Conservation (phyloP, 1,284 basidiomycete genomes). For the Ustilago hordei region DNA sequence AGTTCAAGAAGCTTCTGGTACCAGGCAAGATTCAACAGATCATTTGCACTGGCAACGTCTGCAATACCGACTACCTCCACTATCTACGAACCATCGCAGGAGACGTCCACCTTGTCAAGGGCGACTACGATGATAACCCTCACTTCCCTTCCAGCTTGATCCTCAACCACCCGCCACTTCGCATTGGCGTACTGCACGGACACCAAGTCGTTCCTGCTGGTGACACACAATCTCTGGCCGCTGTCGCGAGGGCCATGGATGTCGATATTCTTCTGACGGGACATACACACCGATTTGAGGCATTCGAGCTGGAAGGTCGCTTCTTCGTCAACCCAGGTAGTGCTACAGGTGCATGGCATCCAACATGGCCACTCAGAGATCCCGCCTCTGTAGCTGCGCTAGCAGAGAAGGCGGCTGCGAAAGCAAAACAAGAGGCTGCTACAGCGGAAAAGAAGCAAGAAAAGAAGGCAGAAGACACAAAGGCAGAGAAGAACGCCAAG, state of each 20-base stretch:
- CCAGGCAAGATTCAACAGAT: slow-evolving; percentile 98
- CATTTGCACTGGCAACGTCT: slow-evolving; percentile 96
- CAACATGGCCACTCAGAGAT: slow-evolving; percentile 72
- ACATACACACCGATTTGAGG: slow-evolving; percentile 96
- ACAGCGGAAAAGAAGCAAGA: slow-evolving; percentile 26
- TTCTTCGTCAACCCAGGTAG: slow-evolving; percentile 98
- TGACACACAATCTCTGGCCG: slow-evolving; percentile 86
- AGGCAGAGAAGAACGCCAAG: slow-evolving; percentile 27
- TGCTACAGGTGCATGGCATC: slow-evolving; percentile 88
- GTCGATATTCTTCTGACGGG: slow-evolving; percentile 95
- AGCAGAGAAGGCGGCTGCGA: slow-evolving; percentile 26
- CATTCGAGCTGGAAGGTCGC: slow-evolving; percentile 86
- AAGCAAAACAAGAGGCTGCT: slow-evolving; percentile 24
- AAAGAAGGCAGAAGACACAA: slow-evolving; percentile 29
- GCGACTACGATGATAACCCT: slow-evolving; percentile 91
- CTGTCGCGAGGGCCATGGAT: slow-evolving; percentile 90
- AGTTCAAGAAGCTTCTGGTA: slow-evolving; percentile 95
- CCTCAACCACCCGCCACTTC: slow-evolving; percentile 86
- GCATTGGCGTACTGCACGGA: slow-evolving; percentile 92
- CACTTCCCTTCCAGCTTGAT: slow-evolving; percentile 85
- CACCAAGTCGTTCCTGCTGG: slow-evolving; percentile 94
- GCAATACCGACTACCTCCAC: slow-evolving; percentile 96
- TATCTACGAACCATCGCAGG: slow-evolving; percentile 96
- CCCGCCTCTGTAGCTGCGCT: slow-evolving; percentile 31
- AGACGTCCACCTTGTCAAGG: slow-evolving; percentile 90